Base-by-base conservation (phyloP, 1,284 basidiomycete species). In the Melampsora americana region DNA sequence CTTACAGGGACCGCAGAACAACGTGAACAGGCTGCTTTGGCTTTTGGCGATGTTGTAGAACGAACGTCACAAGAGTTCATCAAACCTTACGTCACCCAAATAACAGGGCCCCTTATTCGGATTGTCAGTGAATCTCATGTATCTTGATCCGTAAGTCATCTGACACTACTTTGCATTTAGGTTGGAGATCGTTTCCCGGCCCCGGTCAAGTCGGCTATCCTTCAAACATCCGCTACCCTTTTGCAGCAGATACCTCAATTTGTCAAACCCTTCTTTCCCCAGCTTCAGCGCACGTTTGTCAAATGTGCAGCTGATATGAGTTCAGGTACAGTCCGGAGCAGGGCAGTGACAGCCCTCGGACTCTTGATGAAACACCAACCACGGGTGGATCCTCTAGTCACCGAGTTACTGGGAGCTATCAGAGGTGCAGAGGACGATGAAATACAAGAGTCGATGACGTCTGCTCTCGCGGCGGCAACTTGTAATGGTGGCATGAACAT, bases 251-350 rank as follows among this genome's bases (percentile, higher is more conserved):
- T 98, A 26, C 94, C 95, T 0, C 85, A 87, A 26, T 92, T 96
- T 79, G 93, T 97, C 79, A 93, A 93, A 82, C 95, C 95, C 0
- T 99, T 99, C 89, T 97, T 97, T 86, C 96, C 95, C 1, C 95
- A 99, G 82, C 85, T 99, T 48, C 95, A 98, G 82, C 88, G 95
- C 53, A 97, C 94, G 0, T 99, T 99, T 82, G 91, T 97, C 83
- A 99, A 99, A 84, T 92, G 93, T 50, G 87, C 92, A 0, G 88
- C 90, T 77, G 95, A 99, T 82, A 84, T 90, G 0, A 87, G 90
- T 0, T 92, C 91, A 79, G 85, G 87, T 1, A 89, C 88, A 23
- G 93, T 99, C 35, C 89, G 95, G 68, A 89, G 85, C 77, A 89
- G 88, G 70, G 95, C 94, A 0, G 92, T 90, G 0, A 86, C 89